These are phyloP conservation scores for Panellus pusillus DNA, from an alignment of 768 basidiomycete genomes.

Conservation along the genomic window DNA sequence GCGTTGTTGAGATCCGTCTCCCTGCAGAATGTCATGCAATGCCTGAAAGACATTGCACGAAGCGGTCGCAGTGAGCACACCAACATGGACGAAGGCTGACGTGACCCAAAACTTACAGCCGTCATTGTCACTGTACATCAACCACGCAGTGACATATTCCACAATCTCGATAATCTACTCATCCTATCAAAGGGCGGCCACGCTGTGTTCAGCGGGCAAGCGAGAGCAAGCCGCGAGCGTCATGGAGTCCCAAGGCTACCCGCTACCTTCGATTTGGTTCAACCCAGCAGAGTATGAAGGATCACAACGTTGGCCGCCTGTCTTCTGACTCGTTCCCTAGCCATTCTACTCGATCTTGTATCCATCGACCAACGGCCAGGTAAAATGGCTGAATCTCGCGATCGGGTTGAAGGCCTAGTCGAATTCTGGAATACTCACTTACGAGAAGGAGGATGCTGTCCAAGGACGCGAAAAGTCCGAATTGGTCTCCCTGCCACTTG, in stretches of 20 bases:
- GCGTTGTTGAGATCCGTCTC: background rate
- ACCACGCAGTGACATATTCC: conserved; percentile 30
- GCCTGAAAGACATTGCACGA: conserved; percentile 37
- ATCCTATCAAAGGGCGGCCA: conserved; percentile 26
- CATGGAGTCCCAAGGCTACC: conserved; percentile 34
- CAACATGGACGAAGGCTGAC: too few species aligned
- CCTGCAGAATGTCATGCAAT: conserved; percentile 41
- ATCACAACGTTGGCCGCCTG: background rate
- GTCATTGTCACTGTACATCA: conserved; percentile 34
- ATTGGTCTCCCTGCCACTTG: conserved; percentile 2
- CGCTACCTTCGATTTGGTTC: conserved; percentile 34
- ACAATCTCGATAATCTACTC: conserved; percentile 24
- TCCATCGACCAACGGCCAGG: conserved; percentile 19
- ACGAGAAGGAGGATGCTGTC: conserved; percentile 14
- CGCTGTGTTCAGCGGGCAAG: conserved; percentile 25
- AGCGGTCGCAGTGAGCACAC: conserved; percentile 36
- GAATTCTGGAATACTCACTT: conserved; percentile 18
- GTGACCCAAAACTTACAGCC: background rate
- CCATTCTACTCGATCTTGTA: conserved; percentile 19
- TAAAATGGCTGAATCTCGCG: conserved; percentile 11
- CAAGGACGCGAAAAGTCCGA: conserved; percentile 12
- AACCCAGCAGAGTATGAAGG: conserved; percentile 39
- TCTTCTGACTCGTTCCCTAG: conserved; percentile 23
- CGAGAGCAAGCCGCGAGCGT: conserved; percentile 31
- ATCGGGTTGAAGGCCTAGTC: conserved; percentile 13